Conservation (phyloP, 208 protist species). For the Leishmania martiniquensis region DNA sequence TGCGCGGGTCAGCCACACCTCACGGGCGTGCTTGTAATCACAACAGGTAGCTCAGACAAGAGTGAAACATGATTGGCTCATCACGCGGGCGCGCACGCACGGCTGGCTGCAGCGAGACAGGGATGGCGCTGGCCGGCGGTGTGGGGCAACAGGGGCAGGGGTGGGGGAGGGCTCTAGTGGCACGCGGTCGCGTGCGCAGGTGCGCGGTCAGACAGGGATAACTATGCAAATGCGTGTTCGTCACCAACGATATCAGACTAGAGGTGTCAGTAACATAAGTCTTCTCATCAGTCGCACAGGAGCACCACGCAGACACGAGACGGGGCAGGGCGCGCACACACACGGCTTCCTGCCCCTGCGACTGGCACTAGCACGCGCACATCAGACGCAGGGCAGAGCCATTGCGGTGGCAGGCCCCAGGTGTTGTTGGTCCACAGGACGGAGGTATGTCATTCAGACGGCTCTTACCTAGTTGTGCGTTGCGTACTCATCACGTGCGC, state of each 20-base stretch:
- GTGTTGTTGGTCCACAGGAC: conserved; percentile 23
- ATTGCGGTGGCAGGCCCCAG: conserved; percentile 31
- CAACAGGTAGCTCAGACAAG: conserved; percentile 8
- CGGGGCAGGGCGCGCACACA: neutral
- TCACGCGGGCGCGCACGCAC: neutral
- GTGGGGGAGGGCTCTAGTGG: neutral
- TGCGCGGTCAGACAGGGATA: conserved; percentile 41
- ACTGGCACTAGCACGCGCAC: neutral
- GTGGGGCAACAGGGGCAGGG: neutral
- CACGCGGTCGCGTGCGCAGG: neutral
- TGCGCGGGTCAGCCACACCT: conserved; percentile 4
- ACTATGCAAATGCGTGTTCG: conserved; percentile 43
- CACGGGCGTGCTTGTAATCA: conserved; percentile 8
- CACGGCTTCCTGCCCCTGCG: too few relatives aligned
- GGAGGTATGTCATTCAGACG: conserved; percentile 33
- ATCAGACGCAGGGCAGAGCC: conserved; percentile 18
- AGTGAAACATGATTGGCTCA: conserved; percentile 14
- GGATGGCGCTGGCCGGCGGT: neutral
- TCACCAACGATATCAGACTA: conserved; percentile 36
- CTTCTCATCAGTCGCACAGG: neutral
- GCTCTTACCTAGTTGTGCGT: conserved; percentile 33
- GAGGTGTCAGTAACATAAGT: neutral
- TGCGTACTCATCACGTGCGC: conserved; percentile 14
- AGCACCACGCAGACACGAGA: neutral
- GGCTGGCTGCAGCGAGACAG: neutral